Evolutionary conservation across 192 early-diverging fungal species (phyloP).

Genomic region (Ambispora gerdemannii): DNA sequence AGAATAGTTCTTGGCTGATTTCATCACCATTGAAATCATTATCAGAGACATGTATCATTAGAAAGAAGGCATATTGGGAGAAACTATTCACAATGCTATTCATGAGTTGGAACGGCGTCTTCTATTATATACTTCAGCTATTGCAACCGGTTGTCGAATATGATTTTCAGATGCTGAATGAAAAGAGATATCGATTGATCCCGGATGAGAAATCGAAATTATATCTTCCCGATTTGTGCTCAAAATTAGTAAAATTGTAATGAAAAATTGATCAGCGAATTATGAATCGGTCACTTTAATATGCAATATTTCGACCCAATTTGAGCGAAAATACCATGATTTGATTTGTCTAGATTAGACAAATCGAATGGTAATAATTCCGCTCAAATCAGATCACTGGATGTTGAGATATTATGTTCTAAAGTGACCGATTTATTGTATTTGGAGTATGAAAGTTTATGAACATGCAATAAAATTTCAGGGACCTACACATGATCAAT

Average conservation of each 20-base stretch:
- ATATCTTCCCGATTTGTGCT: not conserved
- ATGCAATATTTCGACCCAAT: too few relatives aligned
- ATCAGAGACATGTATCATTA: not conserved
- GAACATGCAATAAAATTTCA: too few relatives aligned
- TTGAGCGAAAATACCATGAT: too few relatives aligned
- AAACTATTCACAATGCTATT: not conserved
- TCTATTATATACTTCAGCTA: not conserved
- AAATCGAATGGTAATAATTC: too few relatives aligned
- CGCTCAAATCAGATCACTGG: too few relatives aligned
- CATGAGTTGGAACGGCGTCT: not conserved
- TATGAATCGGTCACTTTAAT: not conserved
- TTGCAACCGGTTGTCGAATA: not conserved
- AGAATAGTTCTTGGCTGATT: not conserved
- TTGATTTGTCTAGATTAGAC: too few relatives aligned
- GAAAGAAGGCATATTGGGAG: not conserved
- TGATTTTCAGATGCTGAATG: constrained; percentile 10
- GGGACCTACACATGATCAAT: too few relatives aligned
- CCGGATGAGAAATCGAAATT: not conserved
- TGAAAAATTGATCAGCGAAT: not conserved
- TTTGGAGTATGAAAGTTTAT: too few relatives aligned
- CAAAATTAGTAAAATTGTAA: not conserved
- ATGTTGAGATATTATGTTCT: too few relatives aligned
- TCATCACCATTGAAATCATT: not conserved
- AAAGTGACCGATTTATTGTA: too few relatives aligned
- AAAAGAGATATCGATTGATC: constrained; percentile 10